A percentile compares a stretch with the other conserved stretches of the same genome.
These are phyloP conservation scores for Starmerella stellata DNA, from an alignment of 805 yeast genomes.

Conservation along the genomic window DNA sequence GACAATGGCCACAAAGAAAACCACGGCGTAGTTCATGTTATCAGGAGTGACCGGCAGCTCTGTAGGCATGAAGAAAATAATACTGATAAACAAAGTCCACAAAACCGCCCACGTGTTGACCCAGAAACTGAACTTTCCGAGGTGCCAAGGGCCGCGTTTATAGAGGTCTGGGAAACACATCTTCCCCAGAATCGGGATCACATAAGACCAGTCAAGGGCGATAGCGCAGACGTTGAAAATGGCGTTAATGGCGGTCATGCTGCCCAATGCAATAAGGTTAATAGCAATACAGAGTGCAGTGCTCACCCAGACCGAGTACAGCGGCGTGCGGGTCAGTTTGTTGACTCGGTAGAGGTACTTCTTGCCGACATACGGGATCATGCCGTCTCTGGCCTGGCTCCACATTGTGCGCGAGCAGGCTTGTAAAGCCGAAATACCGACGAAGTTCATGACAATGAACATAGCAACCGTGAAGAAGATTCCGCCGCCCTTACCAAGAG, in stretches of 20 bases:
- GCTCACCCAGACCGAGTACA: slow-evolving; percentile 42
- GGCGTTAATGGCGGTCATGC: slow-evolving; percentile 42
- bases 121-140: slow-evolving; percentile 29
- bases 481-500: slow-evolving; percentile 49
- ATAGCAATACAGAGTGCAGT: slow-evolving; percentile 32
- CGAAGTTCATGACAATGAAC: slow-evolving; percentile 44
- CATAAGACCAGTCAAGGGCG: slow-evolving; percentile 47
- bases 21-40: slow-evolving; percentile 20
- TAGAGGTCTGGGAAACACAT: slow-evolving; percentile 39
- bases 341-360: slow-evolving; percentile 30
- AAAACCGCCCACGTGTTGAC: slow-evolving; percentile 14
- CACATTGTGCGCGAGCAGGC: slow-evolving; percentile 56
- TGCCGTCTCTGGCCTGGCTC: slow-evolving; percentile 64
- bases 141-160: slow-evolving; percentile 48
- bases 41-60: slow-evolving; percentile 17
- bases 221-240: slow-evolving; percentile 59
- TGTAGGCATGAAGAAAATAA: slow-evolving; percentile 19
- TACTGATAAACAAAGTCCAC: slow-evolving; percentile 17
- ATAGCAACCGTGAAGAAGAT: slow-evolving; percentile 42
- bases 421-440: slow-evolving; percentile 44
- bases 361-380: slow-evolving; percentile 31
- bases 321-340: slow-evolving; percentile 39
- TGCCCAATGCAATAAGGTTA: slow-evolving; percentile 44
- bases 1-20: slow-evolving; percentile 17
- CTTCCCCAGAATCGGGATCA: slow-evolving; percentile 43